Percentiles rank a stretch among this genome's conserved stretches.
Evolutionary conservation across 2,329 filamentous ascomycete genomes (phyloP).

Genomic region (Ilyonectria robusta): DNA sequence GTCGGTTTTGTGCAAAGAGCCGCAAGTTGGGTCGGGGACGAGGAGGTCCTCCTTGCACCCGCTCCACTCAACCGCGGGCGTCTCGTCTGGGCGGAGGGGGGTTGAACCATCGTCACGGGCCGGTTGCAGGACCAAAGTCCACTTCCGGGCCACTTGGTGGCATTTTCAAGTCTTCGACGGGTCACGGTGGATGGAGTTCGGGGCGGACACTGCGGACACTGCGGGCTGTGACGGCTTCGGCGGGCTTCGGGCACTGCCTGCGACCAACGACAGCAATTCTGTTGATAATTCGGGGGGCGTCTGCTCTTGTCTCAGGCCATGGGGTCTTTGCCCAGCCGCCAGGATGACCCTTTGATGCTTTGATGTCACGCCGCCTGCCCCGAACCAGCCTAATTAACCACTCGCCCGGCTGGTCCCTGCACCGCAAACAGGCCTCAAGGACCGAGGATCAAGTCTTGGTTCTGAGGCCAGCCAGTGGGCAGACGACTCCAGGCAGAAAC

Average conservation of each 20-base stretch:
- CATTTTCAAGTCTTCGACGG: conserved; percentile 31
- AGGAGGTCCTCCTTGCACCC: conserved; percentile 29
- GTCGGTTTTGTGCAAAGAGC: conserved; percentile 47
- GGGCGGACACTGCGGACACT: conserved; percentile 29
- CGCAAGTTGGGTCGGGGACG: conserved; percentile 46
- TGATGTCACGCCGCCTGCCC: conserved; percentile 32
- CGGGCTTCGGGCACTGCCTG: conserved; percentile 27
- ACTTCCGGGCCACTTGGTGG: conserved; percentile 43
- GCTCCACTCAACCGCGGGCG: conserved; percentile 28
- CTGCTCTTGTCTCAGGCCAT: conserved; percentile 38
- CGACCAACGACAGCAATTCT: conserved; percentile 38
- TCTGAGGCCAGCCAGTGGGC: conserved; percentile 20
- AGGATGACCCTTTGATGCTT: conserved; percentile 32
- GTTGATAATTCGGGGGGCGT: conserved; percentile 43
- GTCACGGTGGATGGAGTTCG: conserved; percentile 32
- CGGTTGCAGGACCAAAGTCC: conserved; percentile 37
- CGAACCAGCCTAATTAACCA: conserved; percentile 37
- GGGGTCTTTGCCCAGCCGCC: conserved; percentile 30
- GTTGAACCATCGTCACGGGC: conserved; percentile 43
- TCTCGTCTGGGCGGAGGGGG: conserved; percentile 33
- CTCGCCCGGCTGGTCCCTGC: conserved; percentile 39
- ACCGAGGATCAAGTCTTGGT: conserved; percentile 7
- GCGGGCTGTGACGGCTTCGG: conserved; percentile 25
- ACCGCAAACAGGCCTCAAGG: conserved; percentile 12
- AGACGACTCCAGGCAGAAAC: conserved; percentile 26